Evolutionary conservation across 495 filamentous ascomycete genomes (phyloP).

Genomic region (Parachaetomium inaequale): DNA sequence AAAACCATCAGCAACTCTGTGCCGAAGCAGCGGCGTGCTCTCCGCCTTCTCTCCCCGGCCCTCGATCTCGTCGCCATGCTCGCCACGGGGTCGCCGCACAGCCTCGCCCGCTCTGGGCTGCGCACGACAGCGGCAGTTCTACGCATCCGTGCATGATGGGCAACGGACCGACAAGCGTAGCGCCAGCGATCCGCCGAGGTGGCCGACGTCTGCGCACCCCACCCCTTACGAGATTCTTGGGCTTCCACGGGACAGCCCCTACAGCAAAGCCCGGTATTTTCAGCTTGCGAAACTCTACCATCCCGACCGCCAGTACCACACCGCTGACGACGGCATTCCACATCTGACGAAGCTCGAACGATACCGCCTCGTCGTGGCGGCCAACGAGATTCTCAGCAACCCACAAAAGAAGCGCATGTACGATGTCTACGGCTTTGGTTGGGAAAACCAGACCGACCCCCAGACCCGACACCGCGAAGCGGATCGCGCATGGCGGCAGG

Average conservation of each 20-base stretch:
- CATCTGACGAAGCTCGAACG: conserved; percentile 68
- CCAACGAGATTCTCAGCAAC: conserved; percentile 88
- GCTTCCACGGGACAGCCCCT: conserved; percentile 58
- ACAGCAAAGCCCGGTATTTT: conserved; percentile 80
- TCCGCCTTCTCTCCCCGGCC: conserved; percentile 21
- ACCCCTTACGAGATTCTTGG: conserved; percentile 91
- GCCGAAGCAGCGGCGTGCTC: conserved; percentile 23
- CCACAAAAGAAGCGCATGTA: conserved; percentile 73
- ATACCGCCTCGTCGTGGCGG: conserved; percentile 80
- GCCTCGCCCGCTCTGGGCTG: neutral
- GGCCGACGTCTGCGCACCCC: conserved; percentile 49
- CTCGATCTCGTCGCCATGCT: conserved; percentile 34
- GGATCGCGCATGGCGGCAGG: conserved; percentile 48
- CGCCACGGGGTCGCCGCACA: conserved; percentile 5
- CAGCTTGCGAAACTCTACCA: conserved; percentile 94
- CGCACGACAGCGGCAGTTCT: conserved; percentile 13
- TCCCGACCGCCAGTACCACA: conserved; percentile 64
- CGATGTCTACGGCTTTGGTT: conserved; percentile 76
- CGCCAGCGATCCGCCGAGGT: conserved; percentile 31
- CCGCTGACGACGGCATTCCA: conserved; percentile 44
- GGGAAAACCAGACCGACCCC: conserved; percentile 51
- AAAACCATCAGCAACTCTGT: conserved; percentile 32
- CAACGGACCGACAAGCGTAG: conserved; percentile 18
- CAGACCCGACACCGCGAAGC: conserved; percentile 36
- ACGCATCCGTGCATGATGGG: conserved; percentile 23